Base-by-base conservation (phyloP, 306 rosid genomes). In the Potentilla sterilis region DNA sequence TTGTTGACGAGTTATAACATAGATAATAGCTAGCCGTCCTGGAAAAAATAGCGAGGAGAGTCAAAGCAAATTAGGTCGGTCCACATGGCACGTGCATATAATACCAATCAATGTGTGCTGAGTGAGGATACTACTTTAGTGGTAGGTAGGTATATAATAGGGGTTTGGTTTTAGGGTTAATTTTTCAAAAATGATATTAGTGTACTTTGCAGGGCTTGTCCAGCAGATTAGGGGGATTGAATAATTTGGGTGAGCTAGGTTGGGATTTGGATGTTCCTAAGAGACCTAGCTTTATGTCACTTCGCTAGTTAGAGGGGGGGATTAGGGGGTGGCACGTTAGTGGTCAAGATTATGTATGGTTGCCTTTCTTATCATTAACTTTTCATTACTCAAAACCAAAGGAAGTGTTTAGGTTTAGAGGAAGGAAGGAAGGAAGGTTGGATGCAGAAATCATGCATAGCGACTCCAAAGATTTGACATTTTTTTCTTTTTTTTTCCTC, bases 251-350 rank as follows among this genome's bases (percentile, higher is more conserved):
- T n/a, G 28, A 28, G 0, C 28, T 11, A 41, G 38, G 38, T 21
- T 9, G n/a, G 49, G 55, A 69, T 14, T 22, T 44, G 55, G 41
- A 44, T 67, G 49, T 10, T 3, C 18, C 12, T 57, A 16, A 52
- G 68, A 41, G 67, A 11, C 67, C 41, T 32, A 32, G 67, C 19
- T 61, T 54, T 54, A 24, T 57, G 76, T 73, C 54, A 40, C 28
- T 57, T 72, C 49, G 9, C 13, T 54, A 41, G 34, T 72, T 72
- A 21, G 52, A 21, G 24, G 41, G 28, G 28, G n/a, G n/a, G n/a
- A 11, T 54, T 72, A 7, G 38, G 68, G 42, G 41, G n/a, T 32
- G 28, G 54, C 52, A 15, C 76, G 62, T 73, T 55, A 0, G 32
- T 15, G 22, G 54, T 24, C 22, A 15, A 55, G 18, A 41, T n/a